These are phyloP conservation scores for Lactifluus volemus DNA, from an alignment of 768 basidiomycete genomes.

Conservation along the genomic window DNA sequence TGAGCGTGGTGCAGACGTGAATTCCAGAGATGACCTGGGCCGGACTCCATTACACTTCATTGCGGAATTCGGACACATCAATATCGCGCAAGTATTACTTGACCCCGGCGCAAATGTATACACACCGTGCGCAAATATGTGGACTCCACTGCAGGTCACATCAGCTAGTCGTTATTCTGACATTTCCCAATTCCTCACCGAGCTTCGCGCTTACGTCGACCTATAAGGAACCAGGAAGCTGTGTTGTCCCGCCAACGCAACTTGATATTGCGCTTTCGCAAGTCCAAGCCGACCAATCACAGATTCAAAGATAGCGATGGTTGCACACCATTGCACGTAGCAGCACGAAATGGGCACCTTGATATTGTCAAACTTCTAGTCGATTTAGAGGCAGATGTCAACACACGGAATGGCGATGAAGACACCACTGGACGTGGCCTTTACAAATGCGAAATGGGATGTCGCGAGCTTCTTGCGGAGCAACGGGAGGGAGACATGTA, in stretches of 20 bases:
- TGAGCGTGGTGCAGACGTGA: no score
- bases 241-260: neutral
- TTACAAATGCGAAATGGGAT: neutral
- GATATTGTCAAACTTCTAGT: neutral
- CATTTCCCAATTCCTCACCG: neutral
- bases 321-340: neutral
- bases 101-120: no score
- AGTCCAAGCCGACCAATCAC: neutral
- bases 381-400: neutral
- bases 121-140: no score
- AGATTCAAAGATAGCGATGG: neutral
- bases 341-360: neutral
- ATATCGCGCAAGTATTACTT: no score
- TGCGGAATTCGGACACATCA: no score
- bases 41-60: no score
- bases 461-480: neutral
- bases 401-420: neutral
- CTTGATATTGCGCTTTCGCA: neutral
- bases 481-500: neutral
- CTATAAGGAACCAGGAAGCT: neutral
- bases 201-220: neutral
- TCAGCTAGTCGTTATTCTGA: neutral
- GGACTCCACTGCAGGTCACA: neutral
- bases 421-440: neutral
- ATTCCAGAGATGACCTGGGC: no score